phyloP scores from a whole-genome alignment of 2,329 filamentous ascomycete species.

The Stagonosporopsis chrysanthemi region DNA sequence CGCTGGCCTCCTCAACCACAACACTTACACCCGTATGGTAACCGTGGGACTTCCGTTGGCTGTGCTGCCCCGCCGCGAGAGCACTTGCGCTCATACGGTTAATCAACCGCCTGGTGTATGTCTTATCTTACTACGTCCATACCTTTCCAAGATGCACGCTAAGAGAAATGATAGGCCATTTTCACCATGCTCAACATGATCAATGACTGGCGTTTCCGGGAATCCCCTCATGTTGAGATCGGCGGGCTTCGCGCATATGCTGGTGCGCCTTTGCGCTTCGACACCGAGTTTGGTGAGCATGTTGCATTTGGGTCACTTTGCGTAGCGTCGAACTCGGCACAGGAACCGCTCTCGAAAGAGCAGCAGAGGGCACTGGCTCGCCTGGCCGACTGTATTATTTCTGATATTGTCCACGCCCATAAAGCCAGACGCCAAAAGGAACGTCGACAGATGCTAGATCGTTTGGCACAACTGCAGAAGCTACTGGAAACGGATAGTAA shows the following conservation, averaged over 20 bases:
- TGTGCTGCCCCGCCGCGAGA: constrained; percentile 56
- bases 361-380: constrained; percentile 47
- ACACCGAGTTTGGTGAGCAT: constrained; percentile 51
- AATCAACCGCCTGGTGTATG: constrained; percentile 43
- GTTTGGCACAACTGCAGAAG: constrained; percentile 40
- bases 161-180: constrained; percentile 37
- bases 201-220: constrained; percentile 55
- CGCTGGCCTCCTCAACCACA: constrained; percentile 54
- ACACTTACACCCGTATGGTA: constrained; percentile 54
- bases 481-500: constrained; percentile 29
- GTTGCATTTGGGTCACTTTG: constrained; percentile 55
- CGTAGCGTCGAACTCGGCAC: constrained; percentile 50
- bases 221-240: constrained; percentile 52
- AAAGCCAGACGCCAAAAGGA: constrained; percentile 51
- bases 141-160: not conserved
- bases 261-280: constrained; percentile 51
- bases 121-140: constrained; percentile 12
- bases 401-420: constrained; percentile 53
- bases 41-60: constrained; percentile 53
- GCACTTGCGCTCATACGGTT: constrained; percentile 56
- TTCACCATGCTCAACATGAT: constrained; percentile 54
- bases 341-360: constrained; percentile 39
- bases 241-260: constrained; percentile 54
- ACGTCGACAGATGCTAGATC: constrained; percentile 50
- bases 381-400: constrained; percentile 52